Evolutionary conservation across 768 basidiomycete species (phyloP), one percentile per base, ranked within the genome.

Genomic region (Tulasnella sp.): DNA sequence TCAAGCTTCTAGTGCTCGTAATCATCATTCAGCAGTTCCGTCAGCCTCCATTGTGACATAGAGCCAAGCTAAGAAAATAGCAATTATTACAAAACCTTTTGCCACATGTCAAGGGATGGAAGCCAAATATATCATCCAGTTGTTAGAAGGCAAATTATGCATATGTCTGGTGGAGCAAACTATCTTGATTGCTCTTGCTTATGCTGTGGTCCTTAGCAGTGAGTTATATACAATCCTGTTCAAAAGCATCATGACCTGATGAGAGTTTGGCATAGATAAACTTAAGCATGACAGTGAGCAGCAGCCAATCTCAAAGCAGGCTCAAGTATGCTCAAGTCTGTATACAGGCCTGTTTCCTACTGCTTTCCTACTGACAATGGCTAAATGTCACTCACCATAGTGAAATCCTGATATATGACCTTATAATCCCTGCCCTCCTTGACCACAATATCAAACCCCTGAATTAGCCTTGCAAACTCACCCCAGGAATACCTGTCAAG

Each of bases 101-200:
- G 92, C 93, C 2, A 84, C 91, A 1, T 98, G 93, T 68, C 85
- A 89, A 66, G 90, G 83, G n/a, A 63, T 60, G 27, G 96, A 99
- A 72, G 93, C 96, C 22, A 98, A 97, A 68, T 99, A 93, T 69
- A 88, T 98, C 64, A 85, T 98, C 34, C 84, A 94, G 42, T 92
- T 89, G 68, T 73, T 97, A 63, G 93, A 97, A 73, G 96, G 96
- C 61, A 99, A 99, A 70, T 79, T 99, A 38, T 81, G 96, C 12
- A 98, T 99, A 67, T 91, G 96, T 43, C 87, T 97, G 68, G 96
- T 96, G 5, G 96, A 98, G 69, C 84, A 89, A 56, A 93, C 92
- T 0, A 85, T 96, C n/a, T 75, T 98, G 46, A 87, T 94, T 31
- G 87, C 92, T n/a, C 74, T 99, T 41, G 89, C 94, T 0, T 90